Conservation (phyloP, 2,329 filamentous ascomycete genomes). For the Claviceps arundinis region DNA sequence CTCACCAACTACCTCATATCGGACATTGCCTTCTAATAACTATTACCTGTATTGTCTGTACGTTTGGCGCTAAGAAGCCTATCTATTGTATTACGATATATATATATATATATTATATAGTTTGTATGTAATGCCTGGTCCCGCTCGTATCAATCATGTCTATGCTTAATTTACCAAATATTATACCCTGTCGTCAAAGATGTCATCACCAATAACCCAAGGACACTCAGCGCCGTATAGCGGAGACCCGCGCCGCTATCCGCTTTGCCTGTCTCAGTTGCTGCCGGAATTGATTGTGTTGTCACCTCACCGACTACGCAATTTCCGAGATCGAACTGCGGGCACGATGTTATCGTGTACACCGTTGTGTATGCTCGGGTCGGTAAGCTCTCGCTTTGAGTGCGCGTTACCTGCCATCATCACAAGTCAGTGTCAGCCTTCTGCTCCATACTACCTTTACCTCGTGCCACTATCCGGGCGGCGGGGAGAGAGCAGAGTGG, state of each 20-base stretch:
- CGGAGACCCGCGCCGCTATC: conserved; percentile 6
- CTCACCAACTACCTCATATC: too few species aligned
- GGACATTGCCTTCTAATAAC: too few species aligned
- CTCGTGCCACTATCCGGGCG: too few species aligned
- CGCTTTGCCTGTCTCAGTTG: conserved; percentile 1
- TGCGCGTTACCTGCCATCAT: conserved; percentile 5
- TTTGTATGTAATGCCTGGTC: neutral
- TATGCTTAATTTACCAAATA: conserved; percentile 1
- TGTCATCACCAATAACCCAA: neutral
- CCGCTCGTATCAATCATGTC: neutral
- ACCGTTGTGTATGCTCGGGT: conserved; percentile 12
- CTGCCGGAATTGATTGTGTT: conserved; percentile 10
- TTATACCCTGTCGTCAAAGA: conserved; percentile 3
- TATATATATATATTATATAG: too few species aligned
- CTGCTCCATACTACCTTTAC: too few species aligned
- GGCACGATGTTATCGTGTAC: conserved; percentile 15
- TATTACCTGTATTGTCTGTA: too few species aligned
- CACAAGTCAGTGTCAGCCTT: neutral
- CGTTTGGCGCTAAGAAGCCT: too few species aligned
- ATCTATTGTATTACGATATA: too few species aligned
- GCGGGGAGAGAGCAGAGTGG: too few species aligned
- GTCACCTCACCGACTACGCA: conserved; percentile 13
- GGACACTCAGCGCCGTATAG: neutral
- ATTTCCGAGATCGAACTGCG: conserved; percentile 7
- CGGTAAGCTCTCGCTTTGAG: conserved; percentile 1